Percentiles rank a stretch among this genome's conserved stretches.
phyloP scores from a whole-genome alignment of 2,329 filamentous ascomycete genomes.

The Neonectria coccinea region DNA sequence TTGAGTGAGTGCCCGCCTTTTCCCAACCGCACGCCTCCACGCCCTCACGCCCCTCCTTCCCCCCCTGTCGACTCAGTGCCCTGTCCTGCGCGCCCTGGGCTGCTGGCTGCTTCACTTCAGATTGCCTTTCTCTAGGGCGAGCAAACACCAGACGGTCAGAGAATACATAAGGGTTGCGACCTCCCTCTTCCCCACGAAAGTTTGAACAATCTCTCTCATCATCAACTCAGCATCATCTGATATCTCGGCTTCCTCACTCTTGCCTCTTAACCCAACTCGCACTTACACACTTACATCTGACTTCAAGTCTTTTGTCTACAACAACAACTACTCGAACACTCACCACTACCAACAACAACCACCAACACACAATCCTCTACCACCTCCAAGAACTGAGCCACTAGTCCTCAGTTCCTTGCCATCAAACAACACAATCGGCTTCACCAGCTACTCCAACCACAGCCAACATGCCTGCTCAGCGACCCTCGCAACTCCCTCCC shows the following conservation, averaged over 20 bases:
- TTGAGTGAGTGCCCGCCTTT: slow-evolving; percentile 32
- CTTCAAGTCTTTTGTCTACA: slow-evolving; percentile 22
- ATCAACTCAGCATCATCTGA: slow-evolving; percentile 40
- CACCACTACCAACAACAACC: slow-evolving; percentile 11
- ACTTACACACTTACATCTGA: slow-evolving; percentile 13
- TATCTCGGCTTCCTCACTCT: slow-evolving; percentile 33
- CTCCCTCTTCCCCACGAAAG: slow-evolving; percentile 44
- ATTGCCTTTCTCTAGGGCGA: slow-evolving; percentile 48
- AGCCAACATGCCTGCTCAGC: slow-evolving; percentile 66
- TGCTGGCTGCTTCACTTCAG: slow-evolving; percentile 49
- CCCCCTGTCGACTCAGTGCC: slow-evolving; percentile 40
- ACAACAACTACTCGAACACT: slow-evolving; percentile 30
- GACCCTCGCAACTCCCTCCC: slow-evolving; percentile 74
- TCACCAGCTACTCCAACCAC: slow-evolving; percentile 34
- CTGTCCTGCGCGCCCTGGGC: slow-evolving; percentile 45
- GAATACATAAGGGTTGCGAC: slow-evolving; percentile 49
- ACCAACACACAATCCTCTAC: slow-evolving; percentile 1
- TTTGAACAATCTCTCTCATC: slow-evolving; percentile 35
- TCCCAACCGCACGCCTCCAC: slow-evolving; percentile 8
- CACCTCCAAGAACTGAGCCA: slow-evolving; percentile 39
- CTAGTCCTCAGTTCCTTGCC: slow-evolving; percentile 35
- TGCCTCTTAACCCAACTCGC: slow-evolving; percentile 26
- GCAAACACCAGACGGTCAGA: slow-evolving; percentile 47
- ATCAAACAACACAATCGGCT: slow-evolving; percentile 28
- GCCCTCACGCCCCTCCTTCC: slow-evolving; percentile 5